phyloP scores from a whole-genome alignment of 306 rosid genomes.

The Ammopiptanthus mongolicus region DNA sequence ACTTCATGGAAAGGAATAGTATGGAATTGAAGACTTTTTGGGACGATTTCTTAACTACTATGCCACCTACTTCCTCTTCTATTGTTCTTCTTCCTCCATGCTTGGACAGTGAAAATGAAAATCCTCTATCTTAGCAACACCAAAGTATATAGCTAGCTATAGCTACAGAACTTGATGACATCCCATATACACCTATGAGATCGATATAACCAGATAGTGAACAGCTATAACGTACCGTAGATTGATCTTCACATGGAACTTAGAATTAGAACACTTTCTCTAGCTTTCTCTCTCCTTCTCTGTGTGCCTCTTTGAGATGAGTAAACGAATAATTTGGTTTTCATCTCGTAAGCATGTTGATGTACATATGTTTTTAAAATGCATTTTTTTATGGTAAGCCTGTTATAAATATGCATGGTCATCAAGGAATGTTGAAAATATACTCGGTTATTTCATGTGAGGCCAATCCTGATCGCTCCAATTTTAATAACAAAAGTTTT shows the following conservation, averaged over 20 bases:
- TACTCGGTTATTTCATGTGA: constrained; percentile 49
- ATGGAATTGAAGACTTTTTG: constrained; percentile 26
- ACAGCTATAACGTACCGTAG: not conserved
- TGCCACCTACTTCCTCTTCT: constrained; percentile 8
- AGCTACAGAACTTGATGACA: constrained; percentile 5
- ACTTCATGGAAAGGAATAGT: constrained; percentile 1
- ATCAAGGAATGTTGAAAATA: constrained; percentile 37
- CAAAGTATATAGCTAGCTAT: not conserved
- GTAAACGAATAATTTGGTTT: constrained; percentile 28
- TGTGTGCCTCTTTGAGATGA: constrained; percentile 21
- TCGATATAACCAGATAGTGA: not conserved
- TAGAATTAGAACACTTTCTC: not conserved
- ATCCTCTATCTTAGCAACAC: constrained; percentile 11
- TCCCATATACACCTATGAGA: not conserved
- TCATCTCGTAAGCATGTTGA: constrained; percentile 31
- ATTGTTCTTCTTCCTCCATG: constrained; percentile 21
- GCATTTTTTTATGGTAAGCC: not conserved
- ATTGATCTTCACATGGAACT: constrained; percentile 30
- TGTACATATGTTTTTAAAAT: constrained; percentile 8
- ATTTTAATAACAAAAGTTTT: constrained; percentile 12
- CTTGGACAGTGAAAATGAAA: constrained; percentile 22
- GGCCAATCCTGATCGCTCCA: constrained; percentile 28
- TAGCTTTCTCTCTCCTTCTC: constrained; percentile 1
- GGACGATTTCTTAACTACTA: too few relatives aligned
- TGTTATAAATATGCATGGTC: constrained; percentile 36